Evolutionary conservation across 2,329 filamentous ascomycete genomes (phyloP).

Genomic region (Graphilbum sp.): DNA sequence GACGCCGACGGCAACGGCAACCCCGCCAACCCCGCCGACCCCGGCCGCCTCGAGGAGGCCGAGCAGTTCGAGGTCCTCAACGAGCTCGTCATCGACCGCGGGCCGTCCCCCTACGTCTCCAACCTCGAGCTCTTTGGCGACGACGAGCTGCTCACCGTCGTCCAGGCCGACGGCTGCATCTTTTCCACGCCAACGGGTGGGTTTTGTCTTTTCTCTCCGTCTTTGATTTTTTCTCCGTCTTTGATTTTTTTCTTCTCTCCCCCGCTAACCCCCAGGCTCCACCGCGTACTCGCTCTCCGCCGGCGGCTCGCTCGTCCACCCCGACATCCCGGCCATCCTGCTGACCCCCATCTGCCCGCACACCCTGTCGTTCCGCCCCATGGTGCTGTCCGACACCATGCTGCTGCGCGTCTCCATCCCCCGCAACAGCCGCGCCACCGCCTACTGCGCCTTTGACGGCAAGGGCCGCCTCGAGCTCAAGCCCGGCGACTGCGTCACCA

Average conservation of each 20-base stretch:
- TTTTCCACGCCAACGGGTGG: conserved; percentile 83
- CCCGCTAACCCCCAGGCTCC: conserved; percentile 31
- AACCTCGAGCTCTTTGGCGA: conserved; percentile 94
- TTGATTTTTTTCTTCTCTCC: not conserved
- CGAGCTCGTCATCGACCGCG: conserved; percentile 94
- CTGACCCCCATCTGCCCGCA: conserved; percentile 96
- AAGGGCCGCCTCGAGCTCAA: conserved; percentile 88
- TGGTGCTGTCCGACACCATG: conserved; percentile 93
- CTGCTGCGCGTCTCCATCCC: conserved; percentile 81
- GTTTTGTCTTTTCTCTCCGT: too few relatives aligned
- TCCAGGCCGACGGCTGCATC: conserved; percentile 94
- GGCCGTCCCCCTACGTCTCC: conserved; percentile 90
- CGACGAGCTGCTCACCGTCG: conserved; percentile 82
- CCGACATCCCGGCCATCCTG: conserved; percentile 90
- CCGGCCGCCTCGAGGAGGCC: conserved; percentile 59
- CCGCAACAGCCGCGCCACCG: conserved; percentile 69
- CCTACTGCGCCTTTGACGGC: conserved; percentile 94
- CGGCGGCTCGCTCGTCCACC: conserved; percentile 87
- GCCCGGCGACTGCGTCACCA: conserved; percentile 89
- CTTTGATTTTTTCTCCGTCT: too few relatives aligned
- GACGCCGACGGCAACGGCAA: too few relatives aligned
- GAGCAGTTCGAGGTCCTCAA: conserved; percentile 98
- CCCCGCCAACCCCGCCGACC: too few relatives aligned
- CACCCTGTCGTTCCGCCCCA: conserved; percentile 89
- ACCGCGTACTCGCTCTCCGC: conserved; percentile 95